Percentiles rank a stretch among this genome's conserved stretches.
These are phyloP conservation scores for Sporothrix variecibatus DNA, from an alignment of 2,329 filamentous ascomycete genomes.

Conservation along the genomic window DNA sequence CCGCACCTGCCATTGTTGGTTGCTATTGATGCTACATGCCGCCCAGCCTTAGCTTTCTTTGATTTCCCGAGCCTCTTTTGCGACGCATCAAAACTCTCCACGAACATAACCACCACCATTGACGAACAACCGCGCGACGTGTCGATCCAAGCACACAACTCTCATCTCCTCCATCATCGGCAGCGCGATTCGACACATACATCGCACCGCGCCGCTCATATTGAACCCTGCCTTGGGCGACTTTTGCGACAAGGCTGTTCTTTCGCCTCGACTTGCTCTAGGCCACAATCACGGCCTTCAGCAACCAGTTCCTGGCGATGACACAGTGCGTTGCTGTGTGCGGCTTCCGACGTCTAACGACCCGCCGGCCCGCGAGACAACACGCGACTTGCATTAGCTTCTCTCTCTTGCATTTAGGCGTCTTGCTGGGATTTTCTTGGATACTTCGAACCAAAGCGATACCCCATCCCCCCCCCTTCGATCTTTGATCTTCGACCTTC, in stretches of 20 bases:
- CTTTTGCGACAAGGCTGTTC: neutral
- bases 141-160: neutral
- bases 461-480: neutral
- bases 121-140: neutral
- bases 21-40: neutral
- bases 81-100: neutral
- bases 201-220: neutral
- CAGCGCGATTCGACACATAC: neutral
- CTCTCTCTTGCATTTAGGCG: neutral
- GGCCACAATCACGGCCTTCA: neutral
- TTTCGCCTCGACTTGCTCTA: neutral
- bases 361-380: neutral
- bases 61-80: neutral
- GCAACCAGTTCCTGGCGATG: neutral
- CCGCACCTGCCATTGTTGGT: neutral
- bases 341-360: neutral
- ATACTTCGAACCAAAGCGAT: neutral
- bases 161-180: neutral
- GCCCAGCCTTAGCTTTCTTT: neutral
- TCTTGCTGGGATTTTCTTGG: constrained; percentile 10
- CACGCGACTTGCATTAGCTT: neutral
- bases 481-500: neutral
- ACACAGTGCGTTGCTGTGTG: neutral
- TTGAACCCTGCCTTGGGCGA: neutral
- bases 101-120: neutral